Evolutionary conservation across 129 eudicot genomes (phyloP).

Genomic region (Arctium lappa): DNA sequence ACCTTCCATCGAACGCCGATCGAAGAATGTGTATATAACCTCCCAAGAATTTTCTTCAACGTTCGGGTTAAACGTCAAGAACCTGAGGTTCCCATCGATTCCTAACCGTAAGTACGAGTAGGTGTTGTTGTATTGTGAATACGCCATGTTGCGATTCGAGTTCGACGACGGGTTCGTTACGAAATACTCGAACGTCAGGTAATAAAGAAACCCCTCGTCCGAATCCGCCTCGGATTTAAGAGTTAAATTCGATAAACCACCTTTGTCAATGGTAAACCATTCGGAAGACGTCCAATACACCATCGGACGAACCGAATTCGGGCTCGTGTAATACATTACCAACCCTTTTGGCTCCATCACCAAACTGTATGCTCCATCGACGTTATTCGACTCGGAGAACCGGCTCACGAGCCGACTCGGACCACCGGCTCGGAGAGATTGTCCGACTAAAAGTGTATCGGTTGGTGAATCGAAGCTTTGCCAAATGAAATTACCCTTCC

Average conservation of each 20-base stretch:
- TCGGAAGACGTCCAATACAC: constrained; percentile 17
- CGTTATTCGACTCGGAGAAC: constrained; percentile 17
- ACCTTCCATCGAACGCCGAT: constrained; percentile 22
- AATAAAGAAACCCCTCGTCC: constrained; percentile 15
- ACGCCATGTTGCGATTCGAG: constrained; percentile 7
- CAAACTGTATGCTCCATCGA: constrained; percentile 46
- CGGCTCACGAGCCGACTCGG: constrained; percentile 46
- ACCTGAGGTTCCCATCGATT: constrained; percentile 33
- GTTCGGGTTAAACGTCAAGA: constrained; percentile 23
- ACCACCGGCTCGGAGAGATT: constrained; percentile 33
- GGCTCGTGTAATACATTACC: constrained; percentile 35
- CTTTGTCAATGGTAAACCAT: constrained; percentile 25
- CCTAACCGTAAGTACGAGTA: constrained; percentile 31
- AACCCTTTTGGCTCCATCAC: constrained; percentile 45
- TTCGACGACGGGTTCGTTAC: not conserved
- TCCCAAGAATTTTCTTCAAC: constrained; percentile 28
- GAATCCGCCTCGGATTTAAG: constrained; percentile 10
- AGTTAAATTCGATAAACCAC: constrained; percentile 26
- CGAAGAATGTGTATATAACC: constrained; percentile 18
- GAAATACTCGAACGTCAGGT: constrained; percentile 13
- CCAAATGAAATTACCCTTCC: constrained; percentile 44
- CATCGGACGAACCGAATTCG: constrained; percentile 30
- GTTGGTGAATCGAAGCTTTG: constrained; percentile 62
- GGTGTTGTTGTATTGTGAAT: constrained; percentile 20
- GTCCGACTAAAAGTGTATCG: constrained; percentile 62